A percentile compares a stretch with the other conserved stretches of the same genome.
Evolutionary conservation across 768 basidiomycete genomes (phyloP).

Genomic region (Hirschioporus abietinus): DNA sequence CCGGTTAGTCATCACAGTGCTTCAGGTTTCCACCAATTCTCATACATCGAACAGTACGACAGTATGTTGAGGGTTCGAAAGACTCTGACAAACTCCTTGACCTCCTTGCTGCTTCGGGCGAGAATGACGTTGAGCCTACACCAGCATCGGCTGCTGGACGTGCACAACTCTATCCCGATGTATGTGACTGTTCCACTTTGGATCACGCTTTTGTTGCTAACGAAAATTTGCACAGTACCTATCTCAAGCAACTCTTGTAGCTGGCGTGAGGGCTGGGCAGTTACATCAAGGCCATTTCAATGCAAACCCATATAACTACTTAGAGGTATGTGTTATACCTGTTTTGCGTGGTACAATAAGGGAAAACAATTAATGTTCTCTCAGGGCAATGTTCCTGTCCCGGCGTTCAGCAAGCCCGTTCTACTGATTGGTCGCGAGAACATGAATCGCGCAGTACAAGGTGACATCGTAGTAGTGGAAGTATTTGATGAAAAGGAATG

Average conservation of each 20-base stretch:
- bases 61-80: slow-evolving; percentile 75
- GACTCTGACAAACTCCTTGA: slow-evolving; percentile 69
- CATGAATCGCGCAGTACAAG: slow-evolving; percentile 94
- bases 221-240: slow-evolving; percentile 56
- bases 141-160: slow-evolving; percentile 41
- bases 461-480: slow-evolving; percentile 89
- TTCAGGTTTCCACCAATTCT: slow-evolving; percentile 2
- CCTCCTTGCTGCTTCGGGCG: slow-evolving; percentile 65
- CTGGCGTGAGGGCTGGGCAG: slow-evolving; percentile 80
- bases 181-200: slow-evolving; percentile 24
- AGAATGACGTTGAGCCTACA: slow-evolving; percentile 61
- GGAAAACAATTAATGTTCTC: slow-evolving; percentile 1
- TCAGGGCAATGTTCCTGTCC: slow-evolving; percentile 77
- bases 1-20: slow-evolving; percentile 40
- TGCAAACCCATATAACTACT: slow-evolving; percentile 92
- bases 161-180: slow-evolving; percentile 71
- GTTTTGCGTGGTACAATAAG: not conserved
- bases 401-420: slow-evolving; percentile 69
- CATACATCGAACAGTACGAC: slow-evolving; percentile 44
- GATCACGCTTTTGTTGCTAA: not conserved
- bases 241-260: slow-evolving; percentile 59
- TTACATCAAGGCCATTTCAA: slow-evolving; percentile 93
- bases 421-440: slow-evolving; percentile 84
- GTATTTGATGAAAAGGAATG: slow-evolving; percentile 84
- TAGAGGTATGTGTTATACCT: slow-evolving; percentile 56